Conservation (phyloP, 345 rosid genomes). For the Melastoma malabathricum region DNA sequence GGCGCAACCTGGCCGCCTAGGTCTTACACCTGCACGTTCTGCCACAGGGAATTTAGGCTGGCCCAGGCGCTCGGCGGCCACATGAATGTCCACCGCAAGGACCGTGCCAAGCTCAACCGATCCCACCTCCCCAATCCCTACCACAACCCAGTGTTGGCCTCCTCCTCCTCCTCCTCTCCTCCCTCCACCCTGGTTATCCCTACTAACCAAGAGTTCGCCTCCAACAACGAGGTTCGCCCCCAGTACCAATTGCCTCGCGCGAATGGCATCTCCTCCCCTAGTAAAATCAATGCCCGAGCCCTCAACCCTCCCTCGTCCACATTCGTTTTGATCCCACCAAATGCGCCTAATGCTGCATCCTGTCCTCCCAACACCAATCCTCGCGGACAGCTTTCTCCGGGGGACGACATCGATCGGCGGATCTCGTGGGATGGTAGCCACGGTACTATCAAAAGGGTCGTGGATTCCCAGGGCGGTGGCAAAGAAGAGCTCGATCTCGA, state of each 20-base stretch:
- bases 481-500: constrained; percentile 76
- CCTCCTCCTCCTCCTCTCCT: constrained; percentile 20
- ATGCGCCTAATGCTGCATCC: constrained; percentile 1
- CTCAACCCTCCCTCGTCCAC: constrained; percentile 31
- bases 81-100: constrained; percentile 97
- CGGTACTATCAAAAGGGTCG: constrained; percentile 6
- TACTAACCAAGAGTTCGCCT: constrained; percentile 24
- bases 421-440: constrained; percentile 8
- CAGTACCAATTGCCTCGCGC: constrained; percentile 65
- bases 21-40: constrained; percentile 83
- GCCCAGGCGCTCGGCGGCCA: constrained; percentile 99
- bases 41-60: constrained; percentile 81
- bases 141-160: constrained; percentile 2
- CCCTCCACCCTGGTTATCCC: constrained; percentile 26
- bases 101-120: constrained; percentile 65
- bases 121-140: constrained; percentile 11
- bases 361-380: constrained; percentile 10
- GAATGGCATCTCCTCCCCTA: constrained; percentile 15
- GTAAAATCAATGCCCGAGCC: constrained; percentile 6
- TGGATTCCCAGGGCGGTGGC: constrained; percentile 18
- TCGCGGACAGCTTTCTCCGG: constrained; percentile 3
- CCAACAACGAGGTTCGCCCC: constrained; percentile 38
- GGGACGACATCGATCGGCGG: constrained; percentile 4
- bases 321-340: constrained; percentile 24
- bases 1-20: constrained; percentile 97